phyloP scores from a whole-genome alignment of 371 early-diverging fungal species.

The Mucor velutinosus region DNA sequence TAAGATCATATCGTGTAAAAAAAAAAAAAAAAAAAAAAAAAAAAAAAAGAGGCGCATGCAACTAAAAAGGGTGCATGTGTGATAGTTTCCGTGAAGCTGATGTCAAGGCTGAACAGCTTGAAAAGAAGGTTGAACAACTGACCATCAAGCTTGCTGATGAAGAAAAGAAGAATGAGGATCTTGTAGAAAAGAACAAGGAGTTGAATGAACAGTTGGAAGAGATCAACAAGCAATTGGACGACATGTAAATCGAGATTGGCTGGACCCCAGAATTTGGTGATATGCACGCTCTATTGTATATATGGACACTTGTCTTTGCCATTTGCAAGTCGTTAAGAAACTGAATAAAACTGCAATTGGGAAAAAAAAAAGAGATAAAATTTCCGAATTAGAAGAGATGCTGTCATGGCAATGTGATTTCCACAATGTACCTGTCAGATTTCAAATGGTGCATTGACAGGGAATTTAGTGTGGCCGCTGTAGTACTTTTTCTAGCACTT shows the following conservation, averaged over 20 bases:
- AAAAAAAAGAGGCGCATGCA: neutral
- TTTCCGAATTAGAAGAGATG: neutral
- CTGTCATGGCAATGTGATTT: neutral
- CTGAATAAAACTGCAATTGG: neutral
- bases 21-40: neutral
- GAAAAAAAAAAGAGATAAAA: neutral
- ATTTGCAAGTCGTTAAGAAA: neutral
- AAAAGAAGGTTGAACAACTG: slow-evolving; percentile 74
- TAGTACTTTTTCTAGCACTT: too few relatives aligned
- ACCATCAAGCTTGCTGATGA: slow-evolving; percentile 58
- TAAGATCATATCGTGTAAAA: slow-evolving; percentile 38
- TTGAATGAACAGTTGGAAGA: slow-evolving; percentile 71
- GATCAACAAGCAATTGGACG: slow-evolving; percentile 69
- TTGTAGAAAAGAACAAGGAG: slow-evolving; percentile 59
- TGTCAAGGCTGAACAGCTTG: slow-evolving; percentile 79
- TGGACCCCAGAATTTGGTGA: neutral
- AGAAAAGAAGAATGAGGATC: slow-evolving; percentile 67
- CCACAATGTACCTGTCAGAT: slow-evolving; percentile 1
- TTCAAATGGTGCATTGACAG: neutral
- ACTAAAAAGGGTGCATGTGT: neutral
- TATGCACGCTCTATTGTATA: neutral
- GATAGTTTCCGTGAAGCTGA: slow-evolving; percentile 75
- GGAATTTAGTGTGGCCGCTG: too few relatives aligned
- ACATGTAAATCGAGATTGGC: slow-evolving; percentile 51
- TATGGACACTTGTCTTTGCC: neutral